phyloP scores from a whole-genome alignment of 225 moss, liverwort and hornwort species.

The Sphagnum tenellum region DNA sequence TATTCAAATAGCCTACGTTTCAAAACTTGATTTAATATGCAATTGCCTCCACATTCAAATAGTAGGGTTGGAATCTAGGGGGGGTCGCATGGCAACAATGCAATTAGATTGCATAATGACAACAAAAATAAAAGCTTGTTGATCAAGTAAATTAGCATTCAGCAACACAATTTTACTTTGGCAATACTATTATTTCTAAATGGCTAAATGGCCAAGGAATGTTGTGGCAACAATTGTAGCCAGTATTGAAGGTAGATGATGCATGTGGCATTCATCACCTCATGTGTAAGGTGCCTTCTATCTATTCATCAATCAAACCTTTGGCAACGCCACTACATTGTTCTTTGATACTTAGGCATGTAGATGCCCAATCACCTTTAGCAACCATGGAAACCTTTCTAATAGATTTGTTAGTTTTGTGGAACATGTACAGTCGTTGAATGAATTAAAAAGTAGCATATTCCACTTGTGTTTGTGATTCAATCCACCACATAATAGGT shows the following conservation, averaged over 20 bases:
- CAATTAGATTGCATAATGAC: neutral
- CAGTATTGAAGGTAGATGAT: neutral
- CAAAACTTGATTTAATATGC: neutral
- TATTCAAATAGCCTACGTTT: neutral
- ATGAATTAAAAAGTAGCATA: neutral
- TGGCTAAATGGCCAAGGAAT: neutral
- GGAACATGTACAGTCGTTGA: neutral
- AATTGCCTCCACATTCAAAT: neutral
- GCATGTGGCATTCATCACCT: too few relatives aligned
- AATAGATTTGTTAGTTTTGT: neutral
- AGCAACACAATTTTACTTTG: too few relatives aligned
- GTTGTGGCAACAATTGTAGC: too few relatives aligned
- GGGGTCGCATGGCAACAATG: neutral
- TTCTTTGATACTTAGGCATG: neutral
- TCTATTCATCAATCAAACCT: neutral
- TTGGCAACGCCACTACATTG: neutral
- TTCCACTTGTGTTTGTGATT: neutral
- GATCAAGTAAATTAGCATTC: neutral
- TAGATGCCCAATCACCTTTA: neutral
- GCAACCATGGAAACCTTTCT: too few relatives aligned
- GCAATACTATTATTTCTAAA: neutral
- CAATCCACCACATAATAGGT: too few relatives aligned
- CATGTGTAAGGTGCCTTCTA: neutral
- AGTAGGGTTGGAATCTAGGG: neutral
- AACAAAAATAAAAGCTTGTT: neutral